A percentile compares a stretch with the other conserved stretches of the same genome.
Conservation (phyloP, 2,329 filamentous ascomycete species). For the Fusarium sp. region DNA sequence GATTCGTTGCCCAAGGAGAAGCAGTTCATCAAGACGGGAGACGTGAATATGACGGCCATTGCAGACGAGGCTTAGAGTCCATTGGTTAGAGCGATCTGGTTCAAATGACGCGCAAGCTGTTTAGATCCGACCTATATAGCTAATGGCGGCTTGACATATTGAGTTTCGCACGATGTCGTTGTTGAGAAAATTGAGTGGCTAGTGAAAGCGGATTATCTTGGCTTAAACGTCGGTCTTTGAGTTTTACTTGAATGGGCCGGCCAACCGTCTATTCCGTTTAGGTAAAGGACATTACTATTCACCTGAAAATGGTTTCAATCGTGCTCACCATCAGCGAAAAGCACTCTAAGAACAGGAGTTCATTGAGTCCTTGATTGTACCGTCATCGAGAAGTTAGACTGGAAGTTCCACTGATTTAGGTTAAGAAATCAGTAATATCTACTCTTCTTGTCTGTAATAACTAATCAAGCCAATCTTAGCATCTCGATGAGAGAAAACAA, state of each 20-base stretch:
- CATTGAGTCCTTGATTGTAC: rapidly evolving
- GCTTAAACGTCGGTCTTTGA: background rate
- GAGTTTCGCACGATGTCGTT: no score
- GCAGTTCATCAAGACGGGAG: constrained; percentile 1
- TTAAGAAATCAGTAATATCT: background rate
- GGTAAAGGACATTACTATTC: background rate
- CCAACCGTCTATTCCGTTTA: no score
- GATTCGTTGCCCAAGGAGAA: constrained; percentile 13
- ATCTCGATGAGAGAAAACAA: background rate
- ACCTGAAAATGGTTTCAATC: background rate
- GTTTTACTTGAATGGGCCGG: rapidly evolving
- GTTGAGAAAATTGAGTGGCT: background rate
- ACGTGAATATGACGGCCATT: constrained; percentile 5
- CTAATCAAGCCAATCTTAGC: background rate
- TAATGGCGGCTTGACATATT: no score
- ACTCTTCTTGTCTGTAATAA: background rate
- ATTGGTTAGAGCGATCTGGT: no score
- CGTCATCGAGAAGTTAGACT: background rate
- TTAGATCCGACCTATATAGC: no score
- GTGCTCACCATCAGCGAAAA: background rate
- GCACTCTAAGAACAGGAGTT: background rate
- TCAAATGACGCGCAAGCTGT: no score
- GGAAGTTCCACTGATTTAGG: background rate
- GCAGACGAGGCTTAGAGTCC: background rate
- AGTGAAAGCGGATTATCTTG: no score